phyloP scores from a whole-genome alignment of 176 grass and related monocot species.

The barley (Hordeum vulgare) region DNA sequence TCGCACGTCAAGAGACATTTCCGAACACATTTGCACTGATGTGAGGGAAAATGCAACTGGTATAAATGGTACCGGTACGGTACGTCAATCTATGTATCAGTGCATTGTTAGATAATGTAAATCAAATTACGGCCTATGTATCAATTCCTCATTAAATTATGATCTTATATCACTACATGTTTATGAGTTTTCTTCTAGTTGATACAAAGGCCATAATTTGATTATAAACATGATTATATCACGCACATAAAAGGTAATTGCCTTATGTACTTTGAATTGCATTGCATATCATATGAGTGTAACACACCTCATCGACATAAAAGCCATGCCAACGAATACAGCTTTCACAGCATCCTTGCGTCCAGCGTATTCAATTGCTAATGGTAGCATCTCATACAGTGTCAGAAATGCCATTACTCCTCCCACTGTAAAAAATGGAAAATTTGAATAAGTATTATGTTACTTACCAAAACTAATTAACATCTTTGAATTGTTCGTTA shows the following conservation, averaged over 20 bases:
- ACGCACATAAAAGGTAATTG: not conserved
- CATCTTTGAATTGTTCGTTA: not conserved
- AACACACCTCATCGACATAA: conserved; percentile 92
- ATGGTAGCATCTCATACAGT: conserved; percentile 83
- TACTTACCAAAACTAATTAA: not conserved
- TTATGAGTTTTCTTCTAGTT: too few species aligned
- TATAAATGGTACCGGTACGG: not conserved
- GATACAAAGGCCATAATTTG: too few species aligned
- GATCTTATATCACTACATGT: too few species aligned
- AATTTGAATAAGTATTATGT: conserved; percentile 4
- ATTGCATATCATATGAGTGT: not conserved
- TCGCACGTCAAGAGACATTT: not conserved
- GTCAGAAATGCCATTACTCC: conserved; percentile 97
- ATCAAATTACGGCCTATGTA: not conserved
- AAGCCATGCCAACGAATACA: conserved; percentile 96
- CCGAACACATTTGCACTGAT: not conserved
- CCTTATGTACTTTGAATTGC: not conserved
- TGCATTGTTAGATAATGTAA: not conserved
- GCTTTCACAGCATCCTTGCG: conserved; percentile 93
- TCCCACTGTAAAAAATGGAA: conserved; percentile 48
- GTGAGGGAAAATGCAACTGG: not conserved
- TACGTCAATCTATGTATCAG: not conserved
- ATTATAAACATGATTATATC: too few species aligned
- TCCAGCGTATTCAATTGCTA: conserved; percentile 90
- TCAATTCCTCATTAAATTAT: too few species aligned